These are phyloP conservation scores for Salix caprea DNA, from an alignment of 345 rosid species.

Conservation along the genomic window DNA sequence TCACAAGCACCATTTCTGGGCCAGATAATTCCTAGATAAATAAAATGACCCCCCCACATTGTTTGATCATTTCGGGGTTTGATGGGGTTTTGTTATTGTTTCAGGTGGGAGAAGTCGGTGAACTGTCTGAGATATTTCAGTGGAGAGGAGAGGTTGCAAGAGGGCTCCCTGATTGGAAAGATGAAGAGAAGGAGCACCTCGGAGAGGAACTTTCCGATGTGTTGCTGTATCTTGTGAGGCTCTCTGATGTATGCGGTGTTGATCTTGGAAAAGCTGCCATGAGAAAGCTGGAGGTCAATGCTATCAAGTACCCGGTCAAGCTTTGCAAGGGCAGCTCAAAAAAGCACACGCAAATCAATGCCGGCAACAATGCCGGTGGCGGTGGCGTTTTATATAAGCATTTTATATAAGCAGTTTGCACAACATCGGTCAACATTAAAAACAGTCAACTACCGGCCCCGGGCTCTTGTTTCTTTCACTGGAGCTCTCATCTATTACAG, in stretches of 20 bases:
- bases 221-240: slow-evolving; percentile 37
- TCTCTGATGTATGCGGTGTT: slow-evolving; percentile 42
- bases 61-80: neutral
- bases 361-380: neutral
- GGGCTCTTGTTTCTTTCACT: too few species aligned
- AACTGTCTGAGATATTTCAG: slow-evolving; percentile 27
- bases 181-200: slow-evolving; percentile 34
- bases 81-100: neutral
- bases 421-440: too few species aligned
- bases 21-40: neutral
- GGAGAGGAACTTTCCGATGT: slow-evolving; percentile 48
- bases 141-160: slow-evolving; percentile 45
- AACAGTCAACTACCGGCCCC: too few species aligned
- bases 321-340: neutral
- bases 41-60: neutral
- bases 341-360: neutral
- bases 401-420: too few species aligned
- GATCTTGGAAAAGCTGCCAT: slow-evolving; percentile 39
- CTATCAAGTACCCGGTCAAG: slow-evolving; percentile 30
- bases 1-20: neutral
- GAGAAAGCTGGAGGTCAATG: slow-evolving; percentile 33
- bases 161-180: slow-evolving; percentile 40
- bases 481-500: too few species aligned
- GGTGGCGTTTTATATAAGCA: neutral
- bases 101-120: slow-evolving; percentile 44